Base-by-base conservation (phyloP, 2,329 filamentous ascomycete species). In the Exophiala viscosa region DNA sequence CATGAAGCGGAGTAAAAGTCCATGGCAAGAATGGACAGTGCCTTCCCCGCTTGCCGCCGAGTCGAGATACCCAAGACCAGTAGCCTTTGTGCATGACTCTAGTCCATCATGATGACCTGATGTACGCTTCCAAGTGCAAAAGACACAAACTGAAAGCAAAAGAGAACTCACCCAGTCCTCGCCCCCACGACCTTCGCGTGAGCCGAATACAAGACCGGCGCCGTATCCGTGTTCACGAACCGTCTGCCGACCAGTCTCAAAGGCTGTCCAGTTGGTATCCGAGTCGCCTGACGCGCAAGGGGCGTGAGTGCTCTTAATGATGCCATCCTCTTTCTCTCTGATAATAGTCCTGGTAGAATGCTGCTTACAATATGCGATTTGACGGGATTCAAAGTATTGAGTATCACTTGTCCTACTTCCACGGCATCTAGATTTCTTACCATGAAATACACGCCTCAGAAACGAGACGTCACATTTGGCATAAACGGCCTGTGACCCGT, bases 121-220 rank as follows among this genome's bases (percentile, higher is more conserved):
- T n/a, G n/a, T n/a, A n/a, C n/a, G n/a, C n/a, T n/a, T n/a, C n/a
- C n/a, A n/a, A n/a, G n/a, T 33, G 32, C 32, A 33, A 13, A 7
- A 13, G 7, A 33, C 32, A 33, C 7, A 14, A 36, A 36, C 34
- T n/a, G 15, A 14, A 14, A 20, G 23, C 3, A 7, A 41, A 23
- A 41, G 23, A 39, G 14, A 7, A 20, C 39, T 41, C 39, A 41
- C 59, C 67, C 67, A 18, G 64, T 65, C 17, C 72, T 68, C 14
- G 71, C 71, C 36, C 71, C 72, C 9, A 69, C 60, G 13, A 72
- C 69, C 18, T 66, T 69, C 4, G 70, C 69, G 39, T 63, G 67
- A 3, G 69, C 68, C 0, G 69, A 62, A 60, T 73, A 73, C 2
- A 74, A 65, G 9, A 63, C 62, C 0, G 70, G 71, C 1, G 70